Evolutionary conservation across 129 eudicot species (phyloP), one percentile per base, ranked within the genome.

Genomic region (Centaurea solstitialis): DNA sequence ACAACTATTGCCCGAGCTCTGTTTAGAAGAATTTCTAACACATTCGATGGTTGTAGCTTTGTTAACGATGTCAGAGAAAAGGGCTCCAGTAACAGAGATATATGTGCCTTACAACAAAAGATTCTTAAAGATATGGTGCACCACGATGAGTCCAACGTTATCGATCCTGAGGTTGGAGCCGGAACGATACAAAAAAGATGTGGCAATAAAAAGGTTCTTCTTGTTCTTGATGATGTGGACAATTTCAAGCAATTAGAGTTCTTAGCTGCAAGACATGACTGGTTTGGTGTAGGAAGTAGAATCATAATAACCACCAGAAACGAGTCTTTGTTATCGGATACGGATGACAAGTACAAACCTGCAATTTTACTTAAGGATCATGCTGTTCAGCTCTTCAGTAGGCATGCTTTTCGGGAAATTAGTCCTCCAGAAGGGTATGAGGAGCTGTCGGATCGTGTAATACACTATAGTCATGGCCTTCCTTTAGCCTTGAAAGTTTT

Each of bases 161-260:
- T 0, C 4, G 68, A 61, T 61, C 68, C 26, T 6, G 26, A 18
- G 68, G 30, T 6, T 2, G 57, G 74, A 64, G 38, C 35, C n/a
- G 18, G 15, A 8, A 21, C n/a, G 69, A 61, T 13, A 10, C 4
- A 17, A 28, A 15, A 0, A 40, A 78, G 67, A 59, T 20, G 41
- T 6, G 1, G 74, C 40, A 39, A 8, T 11, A 69, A 79, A 35
- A 79, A 26, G 68, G 76, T 74, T 50, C 68, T 74, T 24, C 22
- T 74, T 74, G 78, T 74, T 74, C 78, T 74, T 13, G 78, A 74
- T 50, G 78, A 74, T 28, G 68, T 74, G 78, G 69, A 53, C 57
- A 9, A 15, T 74, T 1, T 5, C 0, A 50, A 50, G 3, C 78
- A 74, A 74, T 28, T 74, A 10, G 35, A 47, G 18, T 9, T 33